These are phyloP conservation scores for Candida berthetii DNA, from an alignment of 805 yeast genomes.

Conservation along the genomic window DNA sequence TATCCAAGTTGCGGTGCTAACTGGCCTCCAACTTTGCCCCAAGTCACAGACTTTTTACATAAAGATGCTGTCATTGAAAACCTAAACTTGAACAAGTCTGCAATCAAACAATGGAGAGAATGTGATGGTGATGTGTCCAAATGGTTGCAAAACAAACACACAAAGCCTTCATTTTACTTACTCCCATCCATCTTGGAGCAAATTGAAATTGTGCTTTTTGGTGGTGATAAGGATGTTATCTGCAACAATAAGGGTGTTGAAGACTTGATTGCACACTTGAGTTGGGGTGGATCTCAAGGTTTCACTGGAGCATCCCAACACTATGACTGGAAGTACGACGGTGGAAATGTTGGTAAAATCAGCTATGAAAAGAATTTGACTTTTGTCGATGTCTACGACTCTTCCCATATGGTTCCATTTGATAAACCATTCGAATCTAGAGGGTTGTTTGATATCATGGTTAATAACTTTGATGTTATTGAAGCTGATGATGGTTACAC, in stretches of 20 bases:
- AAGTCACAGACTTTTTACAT: constrained; percentile 49
- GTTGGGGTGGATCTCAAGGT: constrained; percentile 53
- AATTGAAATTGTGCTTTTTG: constrained; percentile 63
- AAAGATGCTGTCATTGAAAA: constrained; percentile 39
- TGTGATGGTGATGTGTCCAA: constrained; percentile 59
- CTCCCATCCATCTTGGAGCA: constrained; percentile 60
- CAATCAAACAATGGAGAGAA: constrained; percentile 60
- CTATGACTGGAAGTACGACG: constrained; percentile 42
- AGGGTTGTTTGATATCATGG: constrained; percentile 56
- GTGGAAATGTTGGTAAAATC: constrained; percentile 33
- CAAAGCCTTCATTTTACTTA: constrained; percentile 56
- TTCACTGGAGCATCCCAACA: constrained; percentile 18
- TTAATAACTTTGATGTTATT: constrained; percentile 15
- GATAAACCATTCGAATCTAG: constrained; percentile 68
- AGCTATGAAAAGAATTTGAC: constrained; percentile 68
- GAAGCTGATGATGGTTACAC: constrained; percentile 7
- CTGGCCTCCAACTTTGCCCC: constrained; percentile 74
- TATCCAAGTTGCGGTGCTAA: constrained; percentile 87
- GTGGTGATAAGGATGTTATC: constrained; percentile 84
- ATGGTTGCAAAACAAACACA: constrained; percentile 41
- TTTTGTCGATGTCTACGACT: constrained; percentile 62
- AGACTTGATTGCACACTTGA: constrained; percentile 50
- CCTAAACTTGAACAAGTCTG: constrained; percentile 40
- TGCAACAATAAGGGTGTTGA: constrained; percentile 82
- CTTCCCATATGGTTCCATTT: constrained; percentile 93